Conservation (phyloP, 2,329 filamentous ascomycete species). For the Trichoderma pleuroti region DNA sequence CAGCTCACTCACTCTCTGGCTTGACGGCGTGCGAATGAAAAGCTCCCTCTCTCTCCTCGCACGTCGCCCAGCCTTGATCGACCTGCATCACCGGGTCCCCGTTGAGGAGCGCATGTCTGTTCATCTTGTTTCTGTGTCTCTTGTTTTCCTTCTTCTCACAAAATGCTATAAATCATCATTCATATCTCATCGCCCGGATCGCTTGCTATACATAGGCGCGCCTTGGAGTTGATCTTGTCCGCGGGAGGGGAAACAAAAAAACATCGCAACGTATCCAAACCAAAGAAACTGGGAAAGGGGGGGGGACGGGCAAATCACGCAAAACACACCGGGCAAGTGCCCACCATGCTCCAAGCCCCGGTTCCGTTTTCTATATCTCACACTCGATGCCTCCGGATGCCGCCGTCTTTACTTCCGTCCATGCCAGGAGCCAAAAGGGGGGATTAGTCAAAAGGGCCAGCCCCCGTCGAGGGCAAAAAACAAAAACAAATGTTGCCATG, state of each 20-base stretch:
- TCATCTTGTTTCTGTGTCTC: background rate
- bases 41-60: background rate
- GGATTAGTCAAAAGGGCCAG: conserved; percentile 1
- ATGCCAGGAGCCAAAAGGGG: conserved; percentile 10
- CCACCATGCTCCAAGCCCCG: conserved; percentile 18
- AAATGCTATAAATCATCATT: conserved; percentile 21
- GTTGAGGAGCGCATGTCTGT: background rate
- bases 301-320: background rate
- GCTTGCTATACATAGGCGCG: conserved; percentile 20
- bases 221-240: conserved; percentile 17
- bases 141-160: background rate
- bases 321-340: conserved; percentile 17
- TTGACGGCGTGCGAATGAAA: background rate
- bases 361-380: conserved; percentile 17
- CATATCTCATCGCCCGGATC: conserved; percentile 20
- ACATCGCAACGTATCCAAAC: conserved; percentile 17
- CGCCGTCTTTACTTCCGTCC: conserved; percentile 3
- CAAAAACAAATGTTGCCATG: conserved; percentile 9
- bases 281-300: conserved; percentile 16
- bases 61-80: background rate
- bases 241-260: background rate
- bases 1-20: background rate
- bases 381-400: conserved; percentile 18
- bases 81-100: background rate
- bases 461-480: conserved; percentile 3